These are phyloP conservation scores for Globisporangium takayamanum DNA, from an alignment of 352 stramenopile genomes.

Conservation along the genomic window DNA sequence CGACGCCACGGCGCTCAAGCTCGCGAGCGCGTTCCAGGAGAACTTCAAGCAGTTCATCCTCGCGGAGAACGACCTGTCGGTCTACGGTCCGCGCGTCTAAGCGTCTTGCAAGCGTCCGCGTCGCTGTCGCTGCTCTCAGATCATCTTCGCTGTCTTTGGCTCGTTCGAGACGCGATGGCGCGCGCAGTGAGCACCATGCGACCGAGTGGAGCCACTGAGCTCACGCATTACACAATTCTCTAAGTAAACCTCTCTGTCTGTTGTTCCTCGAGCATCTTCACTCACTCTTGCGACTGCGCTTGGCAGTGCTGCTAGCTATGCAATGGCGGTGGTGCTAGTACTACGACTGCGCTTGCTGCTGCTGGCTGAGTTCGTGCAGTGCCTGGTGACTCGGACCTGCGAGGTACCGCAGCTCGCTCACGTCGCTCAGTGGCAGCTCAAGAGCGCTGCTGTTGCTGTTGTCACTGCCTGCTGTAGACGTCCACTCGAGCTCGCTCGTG, in stretches of 20 bases:
- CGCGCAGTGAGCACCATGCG: too few species aligned
- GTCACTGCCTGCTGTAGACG: not conserved
- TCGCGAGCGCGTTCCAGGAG: conserved; percentile 94
- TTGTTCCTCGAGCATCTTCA: too few species aligned
- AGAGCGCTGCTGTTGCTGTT: not conserved
- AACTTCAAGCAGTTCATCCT: conserved; percentile 96
- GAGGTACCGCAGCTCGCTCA: conserved; percentile 51
- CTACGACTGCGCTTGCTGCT: not conserved
- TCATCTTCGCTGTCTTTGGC: too few species aligned
- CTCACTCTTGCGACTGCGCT: too few species aligned
- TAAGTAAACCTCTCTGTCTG: too few species aligned
- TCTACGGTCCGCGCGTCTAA: conserved; percentile 76
- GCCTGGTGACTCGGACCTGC: conserved; percentile 26
- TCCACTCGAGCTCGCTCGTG: conserved; percentile 9
- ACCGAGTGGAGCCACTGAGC: too few species aligned
- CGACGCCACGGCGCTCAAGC: conserved; percentile 88
- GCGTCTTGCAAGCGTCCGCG: too few species aligned
- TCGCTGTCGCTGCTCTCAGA: too few species aligned
- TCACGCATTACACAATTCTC: too few species aligned
- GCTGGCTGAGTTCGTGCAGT: not conserved
- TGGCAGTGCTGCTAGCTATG: too few species aligned
- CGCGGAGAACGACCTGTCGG: conserved; percentile 93
- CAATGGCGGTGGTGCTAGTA: not conserved
- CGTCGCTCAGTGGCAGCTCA: conserved; percentile 19
- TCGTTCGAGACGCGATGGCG: too few species aligned